These are phyloP conservation scores for Xylaria nigripes DNA, from an alignment of 495 filamentous ascomycete genomes.

Conservation along the genomic window DNA sequence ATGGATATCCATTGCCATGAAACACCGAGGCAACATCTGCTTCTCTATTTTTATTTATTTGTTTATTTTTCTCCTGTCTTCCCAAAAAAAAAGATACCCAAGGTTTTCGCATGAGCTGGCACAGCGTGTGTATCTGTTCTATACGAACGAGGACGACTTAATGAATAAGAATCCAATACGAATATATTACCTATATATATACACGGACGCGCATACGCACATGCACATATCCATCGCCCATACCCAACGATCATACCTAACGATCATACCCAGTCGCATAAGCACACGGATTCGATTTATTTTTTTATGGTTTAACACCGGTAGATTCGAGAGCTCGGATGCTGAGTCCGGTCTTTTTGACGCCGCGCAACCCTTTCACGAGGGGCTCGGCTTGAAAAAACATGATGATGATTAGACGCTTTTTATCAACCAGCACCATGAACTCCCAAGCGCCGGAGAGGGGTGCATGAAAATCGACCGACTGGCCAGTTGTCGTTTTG, in stretches of 20 bases:
- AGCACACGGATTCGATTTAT: neutral
- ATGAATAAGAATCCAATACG: neutral
- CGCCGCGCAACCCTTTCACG: neutral
- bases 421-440: slow-evolving; percentile 5
- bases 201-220: neutral
- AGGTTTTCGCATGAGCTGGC: neutral
- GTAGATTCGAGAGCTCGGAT: neutral
- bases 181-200: neutral
- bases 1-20: neutral
- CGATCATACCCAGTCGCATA: too few species aligned
- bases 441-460: neutral
- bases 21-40: neutral
- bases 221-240: neutral
- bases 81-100: slow-evolving; percentile 6
- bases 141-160: neutral
- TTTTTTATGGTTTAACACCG: neutral
- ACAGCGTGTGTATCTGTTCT: neutral
- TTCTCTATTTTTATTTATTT: neutral
- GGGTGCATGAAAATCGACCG: neutral
- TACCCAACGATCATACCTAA: neutral
- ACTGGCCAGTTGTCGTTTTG: neutral
- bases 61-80: neutral
- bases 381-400: neutral
- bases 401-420: slow-evolving; percentile 10
- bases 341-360: neutral